phyloP scores from a whole-genome alignment of 1,284 basidiomycete species.

The Ustilago xerochloae region DNA sequence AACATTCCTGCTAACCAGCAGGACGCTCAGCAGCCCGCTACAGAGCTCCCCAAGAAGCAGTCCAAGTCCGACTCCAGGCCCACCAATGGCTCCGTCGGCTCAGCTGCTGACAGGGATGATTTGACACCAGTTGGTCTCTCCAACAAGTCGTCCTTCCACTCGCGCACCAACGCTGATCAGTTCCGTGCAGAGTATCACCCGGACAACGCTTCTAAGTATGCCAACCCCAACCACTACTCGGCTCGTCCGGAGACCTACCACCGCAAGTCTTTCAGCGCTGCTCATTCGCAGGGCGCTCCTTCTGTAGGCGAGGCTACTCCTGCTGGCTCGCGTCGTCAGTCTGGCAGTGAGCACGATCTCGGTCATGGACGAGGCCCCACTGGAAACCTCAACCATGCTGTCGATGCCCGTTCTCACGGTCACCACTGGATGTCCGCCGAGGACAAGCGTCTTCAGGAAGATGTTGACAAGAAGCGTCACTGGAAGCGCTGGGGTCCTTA shows the following conservation, averaged over 20 bases:
- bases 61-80: conserved; percentile 25
- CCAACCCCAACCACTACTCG: conserved; percentile 61
- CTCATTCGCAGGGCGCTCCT: conserved; percentile 17
- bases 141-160: conserved; percentile 55
- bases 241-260: conserved; percentile 60
- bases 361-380: conserved; percentile 54
- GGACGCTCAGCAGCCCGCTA: conserved; percentile 4
- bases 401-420: conserved; percentile 39
- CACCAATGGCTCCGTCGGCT: conserved; percentile 8
- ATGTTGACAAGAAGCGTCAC: conserved; percentile 77
- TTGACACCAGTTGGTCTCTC: conserved; percentile 34
- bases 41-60: conserved; percentile 50
- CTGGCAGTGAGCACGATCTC: conserved; percentile 41
- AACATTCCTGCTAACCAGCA: conserved; percentile 39
- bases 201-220: conserved; percentile 51
- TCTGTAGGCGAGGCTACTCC: conserved; percentile 29
- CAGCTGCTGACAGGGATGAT: conserved; percentile 15
- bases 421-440: conserved; percentile 60
- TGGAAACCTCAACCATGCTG: conserved; percentile 33
- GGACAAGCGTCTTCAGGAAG: conserved; percentile 73
- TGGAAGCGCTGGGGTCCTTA: conserved; percentile 99
- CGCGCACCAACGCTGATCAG: conserved; percentile 43
- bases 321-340: conserved; percentile 33
- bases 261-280: conserved; percentile 48
- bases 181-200: conserved; percentile 53